A percentile compares a stretch with the other conserved stretches of the same genome.
phyloP scores from a whole-genome alignment of 768 basidiomycete species.

The Boletales sp. region DNA sequence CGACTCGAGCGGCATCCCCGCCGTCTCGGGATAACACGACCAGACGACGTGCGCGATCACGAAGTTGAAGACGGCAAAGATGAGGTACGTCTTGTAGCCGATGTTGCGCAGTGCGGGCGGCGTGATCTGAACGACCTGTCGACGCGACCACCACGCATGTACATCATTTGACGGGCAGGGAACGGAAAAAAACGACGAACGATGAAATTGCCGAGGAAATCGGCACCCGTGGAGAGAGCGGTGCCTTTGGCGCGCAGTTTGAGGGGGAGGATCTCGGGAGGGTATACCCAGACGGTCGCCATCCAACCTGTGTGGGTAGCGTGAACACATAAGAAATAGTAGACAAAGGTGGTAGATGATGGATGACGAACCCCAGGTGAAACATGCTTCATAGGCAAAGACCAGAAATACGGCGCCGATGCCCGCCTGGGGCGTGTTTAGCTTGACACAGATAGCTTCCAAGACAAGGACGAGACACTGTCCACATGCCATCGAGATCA shows the following conservation, averaged over 20 bases:
- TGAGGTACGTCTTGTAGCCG: slow-evolving; percentile 8
- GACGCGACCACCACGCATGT: too few relatives aligned
- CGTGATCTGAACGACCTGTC: slow-evolving; percentile 8
- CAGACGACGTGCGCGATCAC: slow-evolving; percentile 3
- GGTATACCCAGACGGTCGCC: slow-evolving; percentile 9
- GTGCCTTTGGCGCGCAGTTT: slow-evolving; percentile 7
- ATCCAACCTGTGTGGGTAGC: slow-evolving; percentile 2
- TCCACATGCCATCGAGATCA: slow-evolving; percentile 8
- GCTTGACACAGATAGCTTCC: slow-evolving; percentile 5
- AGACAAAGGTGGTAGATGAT: too few relatives aligned
- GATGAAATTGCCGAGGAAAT: slow-evolving; percentile 8
- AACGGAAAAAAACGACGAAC: background rate
- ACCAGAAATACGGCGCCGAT: slow-evolving; percentile 7
- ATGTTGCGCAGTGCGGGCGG: slow-evolving; percentile 8
- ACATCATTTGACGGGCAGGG: background rate
- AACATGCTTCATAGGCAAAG: slow-evolving; percentile 7
- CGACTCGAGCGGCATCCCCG: slow-evolving; percentile 7
- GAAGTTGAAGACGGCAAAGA: slow-evolving; percentile 4
- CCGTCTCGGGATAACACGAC: slow-evolving; percentile 5
- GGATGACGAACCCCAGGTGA: slow-evolving; percentile 4
- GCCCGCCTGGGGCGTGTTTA: slow-evolving; percentile 2
- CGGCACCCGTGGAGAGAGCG: slow-evolving; percentile 1
- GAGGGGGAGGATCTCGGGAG: slow-evolving; percentile 6
- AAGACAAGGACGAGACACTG: slow-evolving; percentile 7
- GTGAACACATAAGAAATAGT: too few relatives aligned